These are phyloP conservation scores for Collybia sordida DNA, from an alignment of 768 basidiomycete genomes.

Conservation along the genomic window DNA sequence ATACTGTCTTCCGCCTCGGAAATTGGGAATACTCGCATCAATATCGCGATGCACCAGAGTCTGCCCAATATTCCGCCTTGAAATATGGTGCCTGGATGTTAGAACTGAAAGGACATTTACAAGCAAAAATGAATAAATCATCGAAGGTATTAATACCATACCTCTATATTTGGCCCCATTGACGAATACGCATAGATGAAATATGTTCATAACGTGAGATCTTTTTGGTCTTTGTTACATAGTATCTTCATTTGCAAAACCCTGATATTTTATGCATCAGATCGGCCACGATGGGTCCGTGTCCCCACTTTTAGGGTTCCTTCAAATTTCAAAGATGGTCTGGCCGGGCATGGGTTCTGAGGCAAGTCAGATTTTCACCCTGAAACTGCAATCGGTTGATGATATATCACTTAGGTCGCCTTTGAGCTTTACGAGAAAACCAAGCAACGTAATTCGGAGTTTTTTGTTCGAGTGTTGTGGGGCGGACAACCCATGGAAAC, in stretches of 20 bases:
- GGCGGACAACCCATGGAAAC: constrained; percentile 49
- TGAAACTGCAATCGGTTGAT: neutral
- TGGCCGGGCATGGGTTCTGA: constrained; percentile 61
- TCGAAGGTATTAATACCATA: constrained; percentile 24
- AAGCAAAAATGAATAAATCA: constrained; percentile 33
- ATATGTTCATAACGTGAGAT: constrained; percentile 42
- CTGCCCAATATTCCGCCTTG: constrained; percentile 41
- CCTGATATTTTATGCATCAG: constrained; percentile 13
- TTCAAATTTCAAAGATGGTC: constrained; percentile 49
- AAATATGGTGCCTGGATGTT: constrained; percentile 47
- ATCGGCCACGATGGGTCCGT: constrained; percentile 53
- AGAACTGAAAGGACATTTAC: constrained; percentile 41
- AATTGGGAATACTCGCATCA: constrained; percentile 63
- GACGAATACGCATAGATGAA: constrained; percentile 22
- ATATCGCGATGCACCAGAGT: constrained; percentile 43
- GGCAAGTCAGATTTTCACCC: constrained; percentile 13
- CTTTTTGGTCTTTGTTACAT: neutral
- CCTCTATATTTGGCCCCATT: neutral
- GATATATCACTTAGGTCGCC: constrained; percentile 24
- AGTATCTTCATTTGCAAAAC: neutral
- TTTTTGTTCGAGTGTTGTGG: constrained; percentile 50
- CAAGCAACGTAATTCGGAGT: constrained; percentile 2
- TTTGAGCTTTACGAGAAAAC: constrained; percentile 42
- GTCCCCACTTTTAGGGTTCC: constrained; percentile 45
- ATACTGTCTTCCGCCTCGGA: constrained; percentile 53